Conservation (phyloP, 2,329 filamentous ascomycete genomes). For the Aaosphaeria arxii region DNA sequence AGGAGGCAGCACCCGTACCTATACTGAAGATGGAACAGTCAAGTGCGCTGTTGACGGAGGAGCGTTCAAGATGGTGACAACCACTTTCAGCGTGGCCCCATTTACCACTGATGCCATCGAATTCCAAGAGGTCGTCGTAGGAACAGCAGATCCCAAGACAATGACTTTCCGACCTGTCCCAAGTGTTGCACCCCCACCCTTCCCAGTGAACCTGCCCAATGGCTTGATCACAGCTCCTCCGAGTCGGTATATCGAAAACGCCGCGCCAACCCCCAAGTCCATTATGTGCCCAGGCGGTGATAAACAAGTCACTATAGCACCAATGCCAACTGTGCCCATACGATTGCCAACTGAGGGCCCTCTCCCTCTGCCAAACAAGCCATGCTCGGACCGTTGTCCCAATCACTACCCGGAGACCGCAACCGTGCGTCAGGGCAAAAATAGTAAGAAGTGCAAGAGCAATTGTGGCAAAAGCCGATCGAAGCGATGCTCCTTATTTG, state of each 20-base stretch:
- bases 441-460: neutral
- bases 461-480: slow-evolving; percentile 19
- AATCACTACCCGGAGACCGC: neutral
- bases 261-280: neutral
- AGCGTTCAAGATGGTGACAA: neutral
- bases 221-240: slow-evolving; percentile 1
- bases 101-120: slow-evolving; percentile 4
- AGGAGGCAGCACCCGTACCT: slow-evolving; percentile 1
- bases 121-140: slow-evolving; percentile 3
- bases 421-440: neutral
- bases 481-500: slow-evolving; percentile 4
- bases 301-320: neutral
- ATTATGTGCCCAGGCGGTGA: neutral
- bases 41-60: neutral
- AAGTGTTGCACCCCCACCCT: neutral
- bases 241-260: neutral
- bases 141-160: neutral
- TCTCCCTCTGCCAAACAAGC: neutral
- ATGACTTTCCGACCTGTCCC: slow-evolving; percentile 2
- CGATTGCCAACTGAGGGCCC: neutral
- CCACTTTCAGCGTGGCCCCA: slow-evolving; percentile 1
- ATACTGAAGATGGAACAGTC: neutral
- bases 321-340: neutral
- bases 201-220: slow-evolving; percentile 1
- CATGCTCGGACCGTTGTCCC: neutral